Evolutionary conservation across 1,139 yeast species (phyloP).

Genomic region (Pneumocystis carinii): DNA sequence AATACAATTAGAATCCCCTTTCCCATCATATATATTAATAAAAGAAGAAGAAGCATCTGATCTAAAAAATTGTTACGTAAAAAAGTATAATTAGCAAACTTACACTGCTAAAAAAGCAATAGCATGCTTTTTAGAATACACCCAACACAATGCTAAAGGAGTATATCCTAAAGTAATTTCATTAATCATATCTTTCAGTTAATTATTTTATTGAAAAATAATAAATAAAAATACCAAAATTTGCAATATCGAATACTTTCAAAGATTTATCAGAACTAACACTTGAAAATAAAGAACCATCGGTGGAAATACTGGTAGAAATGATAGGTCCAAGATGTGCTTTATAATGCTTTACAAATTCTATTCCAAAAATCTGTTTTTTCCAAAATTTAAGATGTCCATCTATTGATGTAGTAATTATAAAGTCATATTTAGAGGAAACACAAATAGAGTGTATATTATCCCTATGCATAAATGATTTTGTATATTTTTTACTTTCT

Average conservation of each 20-base stretch:
- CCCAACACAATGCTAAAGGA: constrained; percentile 22
- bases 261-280: constrained; percentile 22
- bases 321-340: constrained; percentile 24
- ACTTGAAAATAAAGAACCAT: constrained; percentile 24
- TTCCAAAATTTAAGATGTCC: constrained; percentile 34
- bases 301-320: constrained; percentile 17
- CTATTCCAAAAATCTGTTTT: constrained; percentile 19
- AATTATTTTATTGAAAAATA: constrained; percentile 18
- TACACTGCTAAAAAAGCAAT: constrained; percentile 14
- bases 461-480: constrained; percentile 23
- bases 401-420: constrained; percentile 29
- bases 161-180: constrained; percentile 21
- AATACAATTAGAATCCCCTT: constrained; percentile 14
- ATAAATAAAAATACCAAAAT: constrained; percentile 11
- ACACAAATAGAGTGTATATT: constrained; percentile 16
- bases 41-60: constrained; percentile 20
- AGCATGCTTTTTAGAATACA: constrained; percentile 13
- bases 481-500: constrained; percentile 18
- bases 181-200: constrained; percentile 26
- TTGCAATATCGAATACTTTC: constrained; percentile 30
- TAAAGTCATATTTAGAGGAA: constrained; percentile 15
- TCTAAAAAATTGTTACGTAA: not conserved
- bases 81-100: not conserved
- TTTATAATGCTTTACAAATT: constrained; percentile 27
- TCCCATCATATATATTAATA: constrained; percentile 21